Evolutionary conservation across 2,329 filamentous ascomycete genomes (phyloP).

Genomic region (Fusarium cyanostomum): DNA sequence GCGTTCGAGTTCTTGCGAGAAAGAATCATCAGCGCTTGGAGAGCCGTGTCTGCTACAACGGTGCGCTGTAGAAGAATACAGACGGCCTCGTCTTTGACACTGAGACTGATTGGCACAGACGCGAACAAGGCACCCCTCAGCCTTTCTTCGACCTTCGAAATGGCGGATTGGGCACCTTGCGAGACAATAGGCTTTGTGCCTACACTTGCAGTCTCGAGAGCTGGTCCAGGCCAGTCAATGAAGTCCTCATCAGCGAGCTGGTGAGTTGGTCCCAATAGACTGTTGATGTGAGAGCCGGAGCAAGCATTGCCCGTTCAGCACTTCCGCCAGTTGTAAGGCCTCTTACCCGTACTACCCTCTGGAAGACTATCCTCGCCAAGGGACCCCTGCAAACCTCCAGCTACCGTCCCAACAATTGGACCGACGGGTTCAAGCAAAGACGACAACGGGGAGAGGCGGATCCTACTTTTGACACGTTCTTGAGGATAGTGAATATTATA

Average conservation of each 20-base stretch:
- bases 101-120: not conserved
- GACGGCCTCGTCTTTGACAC: not conserved
- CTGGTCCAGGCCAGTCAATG: not conserved
- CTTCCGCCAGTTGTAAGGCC: too few species aligned
- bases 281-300: constrained; percentile 1
- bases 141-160: not conserved
- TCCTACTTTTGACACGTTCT: not conserved
- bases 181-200: not conserved
- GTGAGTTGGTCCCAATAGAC: constrained; percentile 16
- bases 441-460: not conserved
- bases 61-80: constrained; percentile 13
- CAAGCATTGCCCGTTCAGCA: too few species aligned
- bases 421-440: not conserved
- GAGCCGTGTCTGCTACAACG: constrained; percentile 20
- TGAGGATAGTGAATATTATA: too few species aligned
- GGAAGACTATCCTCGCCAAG: not conserved
- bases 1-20: constrained; percentile 5
- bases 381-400: not conserved
- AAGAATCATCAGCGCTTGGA: constrained; percentile 14
- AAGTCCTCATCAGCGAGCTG: constrained; percentile 6
- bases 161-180: not conserved
- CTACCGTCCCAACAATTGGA: not conserved
- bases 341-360: too few species aligned
- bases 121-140: not conserved
- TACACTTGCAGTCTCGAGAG: not conserved